phyloP scores from a whole-genome alignment of 2,329 filamentous ascomycete species.

The Colletotrichum graminicola region DNA sequence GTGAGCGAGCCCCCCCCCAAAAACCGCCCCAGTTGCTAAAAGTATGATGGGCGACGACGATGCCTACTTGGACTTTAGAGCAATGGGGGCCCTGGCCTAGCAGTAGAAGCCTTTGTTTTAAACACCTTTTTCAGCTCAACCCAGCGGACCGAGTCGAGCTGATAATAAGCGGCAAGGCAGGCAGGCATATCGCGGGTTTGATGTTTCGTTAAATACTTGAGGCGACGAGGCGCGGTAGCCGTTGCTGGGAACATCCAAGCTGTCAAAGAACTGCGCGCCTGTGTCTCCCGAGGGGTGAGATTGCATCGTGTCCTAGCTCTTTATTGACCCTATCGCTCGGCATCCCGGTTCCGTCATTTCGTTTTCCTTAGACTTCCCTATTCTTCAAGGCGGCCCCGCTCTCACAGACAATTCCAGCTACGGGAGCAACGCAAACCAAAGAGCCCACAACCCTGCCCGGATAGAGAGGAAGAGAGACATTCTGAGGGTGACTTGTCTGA shows the following conservation, averaged over 20 bases:
- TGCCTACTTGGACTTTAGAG: slow-evolving; percentile 1
- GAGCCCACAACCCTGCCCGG: not conserved
- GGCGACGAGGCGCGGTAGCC: slow-evolving; percentile 10
- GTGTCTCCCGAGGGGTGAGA: slow-evolving; percentile 12
- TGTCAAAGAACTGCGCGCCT: slow-evolving; percentile 7
- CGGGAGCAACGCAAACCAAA: slow-evolving; percentile 2
- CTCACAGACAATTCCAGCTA: not conserved
- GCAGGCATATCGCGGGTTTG: slow-evolving; percentile 6
- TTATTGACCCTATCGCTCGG: slow-evolving; percentile 24
- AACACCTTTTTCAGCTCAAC: not conserved
- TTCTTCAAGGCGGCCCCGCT: slow-evolving; percentile 1
- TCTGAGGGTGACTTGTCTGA: slow-evolving; percentile 35
- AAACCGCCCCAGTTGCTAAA: slow-evolving; percentile 23
- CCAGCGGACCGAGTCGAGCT: not conserved
- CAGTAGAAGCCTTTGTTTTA: not conserved
- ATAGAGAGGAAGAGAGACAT: slow-evolving; percentile 31
- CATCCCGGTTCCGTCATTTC: slow-evolving; percentile 39
- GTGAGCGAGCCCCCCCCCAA: slow-evolving; percentile 25
- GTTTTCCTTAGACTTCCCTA: slow-evolving; percentile 4
- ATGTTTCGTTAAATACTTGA: not conserved
- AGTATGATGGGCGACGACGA: slow-evolving; percentile 6
- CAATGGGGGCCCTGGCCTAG: not conserved
- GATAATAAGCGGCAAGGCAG: not conserved
- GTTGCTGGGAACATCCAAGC: slow-evolving; percentile 5
- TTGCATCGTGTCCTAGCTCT: slow-evolving; percentile 21